Conservation (phyloP, 2,329 filamentous ascomycete genomes). For the Sporothrix schenckii region DNA sequence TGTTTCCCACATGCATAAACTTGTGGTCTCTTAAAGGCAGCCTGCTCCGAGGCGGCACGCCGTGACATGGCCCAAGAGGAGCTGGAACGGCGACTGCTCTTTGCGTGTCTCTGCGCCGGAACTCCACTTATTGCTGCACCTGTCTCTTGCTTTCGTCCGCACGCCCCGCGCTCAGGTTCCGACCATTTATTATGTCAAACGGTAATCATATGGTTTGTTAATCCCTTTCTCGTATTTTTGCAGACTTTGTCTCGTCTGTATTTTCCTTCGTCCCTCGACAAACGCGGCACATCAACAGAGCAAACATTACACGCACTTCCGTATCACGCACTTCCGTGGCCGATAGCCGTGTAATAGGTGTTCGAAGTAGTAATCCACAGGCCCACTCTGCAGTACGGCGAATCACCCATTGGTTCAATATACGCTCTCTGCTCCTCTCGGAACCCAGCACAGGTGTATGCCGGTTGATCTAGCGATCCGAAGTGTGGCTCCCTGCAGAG, state of each 20-base stretch:
- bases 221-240: constrained; percentile 1
- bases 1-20: too few relatives aligned
- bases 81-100: not conserved
- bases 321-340: too few relatives aligned
- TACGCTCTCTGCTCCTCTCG: constrained; percentile 5
- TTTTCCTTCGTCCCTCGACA: too few relatives aligned
- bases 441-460: constrained; percentile 22
- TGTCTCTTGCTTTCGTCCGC: constrained; percentile 7
- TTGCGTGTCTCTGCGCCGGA: not conserved
- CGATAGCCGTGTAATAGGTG: constrained; percentile 9
- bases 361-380: constrained; percentile 10
- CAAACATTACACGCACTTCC: constrained; percentile 17
- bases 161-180: not conserved
- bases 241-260: not conserved
- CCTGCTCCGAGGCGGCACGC: constrained; percentile 30
- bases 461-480: constrained; percentile 31
- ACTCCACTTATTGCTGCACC: not conserved
- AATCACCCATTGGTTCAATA: not conserved
- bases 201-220: constrained; percentile 5
- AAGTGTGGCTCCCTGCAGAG: constrained; percentile 26
- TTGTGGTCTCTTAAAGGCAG: not conserved
- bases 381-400: constrained; percentile 17
- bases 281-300: not conserved
- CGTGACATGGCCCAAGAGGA: constrained; percentile 25
- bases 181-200: not conserved